phyloP scores from a whole-genome alignment of 129 eudicot genomes.

The Lactuca sativa region DNA sequence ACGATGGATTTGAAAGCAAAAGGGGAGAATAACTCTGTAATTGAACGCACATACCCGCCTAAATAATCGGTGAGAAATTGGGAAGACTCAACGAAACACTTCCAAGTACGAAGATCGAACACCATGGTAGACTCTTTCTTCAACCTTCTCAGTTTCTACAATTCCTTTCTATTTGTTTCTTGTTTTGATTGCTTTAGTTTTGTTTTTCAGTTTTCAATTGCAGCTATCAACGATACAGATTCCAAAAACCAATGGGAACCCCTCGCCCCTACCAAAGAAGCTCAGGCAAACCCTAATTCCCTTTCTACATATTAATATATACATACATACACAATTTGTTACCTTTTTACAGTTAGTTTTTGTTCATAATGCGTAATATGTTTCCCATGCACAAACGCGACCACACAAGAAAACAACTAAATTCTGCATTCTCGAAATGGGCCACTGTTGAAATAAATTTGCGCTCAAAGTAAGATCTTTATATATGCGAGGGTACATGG shows the following conservation, averaged over 20 bases:
- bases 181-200: not conserved
- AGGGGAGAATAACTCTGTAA: constrained; percentile 3
- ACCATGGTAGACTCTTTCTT: constrained; percentile 25
- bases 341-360: constrained; percentile 18
- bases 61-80: constrained; percentile 34
- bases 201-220: constrained; percentile 78
- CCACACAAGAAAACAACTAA: not conserved
- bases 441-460: not conserved
- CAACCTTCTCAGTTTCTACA: constrained; percentile 7
- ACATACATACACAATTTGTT: not conserved
- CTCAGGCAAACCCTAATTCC: constrained; percentile 63
- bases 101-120: constrained; percentile 21
- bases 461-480: not conserved
- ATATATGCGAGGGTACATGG: constrained; percentile 8
- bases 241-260: constrained; percentile 74
- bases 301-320: not conserved
- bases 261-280: constrained; percentile 98
- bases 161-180: not conserved
- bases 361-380: constrained; percentile 6
- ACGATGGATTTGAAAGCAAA: constrained; percentile 11
- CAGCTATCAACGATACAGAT: constrained; percentile 87
- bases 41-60: constrained; percentile 38
- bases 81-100: constrained; percentile 25
- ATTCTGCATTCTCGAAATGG: not conserved
- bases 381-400: not conserved